These are phyloP conservation scores for Setomelanomma holmii DNA, from an alignment of 2,329 filamentous ascomycete species.

Conservation along the genomic window DNA sequence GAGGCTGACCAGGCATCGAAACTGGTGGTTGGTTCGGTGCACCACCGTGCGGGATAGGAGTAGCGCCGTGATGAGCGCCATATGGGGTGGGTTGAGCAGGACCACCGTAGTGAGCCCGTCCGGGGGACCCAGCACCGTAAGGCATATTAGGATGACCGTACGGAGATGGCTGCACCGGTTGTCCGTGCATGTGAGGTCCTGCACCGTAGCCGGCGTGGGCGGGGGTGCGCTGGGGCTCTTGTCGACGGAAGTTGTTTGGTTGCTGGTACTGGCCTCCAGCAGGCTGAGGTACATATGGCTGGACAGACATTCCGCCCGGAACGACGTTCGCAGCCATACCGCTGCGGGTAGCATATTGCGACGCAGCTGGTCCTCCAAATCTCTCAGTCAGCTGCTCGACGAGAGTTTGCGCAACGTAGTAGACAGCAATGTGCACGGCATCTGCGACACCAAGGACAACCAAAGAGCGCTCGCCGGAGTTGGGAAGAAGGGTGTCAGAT, in stretches of 20 bases:
- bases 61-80: constrained; percentile 64
- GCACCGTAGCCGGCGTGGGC: constrained; percentile 70
- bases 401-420: constrained; percentile 98
- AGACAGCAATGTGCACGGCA: constrained; percentile 97
- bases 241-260: constrained; percentile 82
- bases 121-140: constrained; percentile 76
- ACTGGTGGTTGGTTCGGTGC: constrained; percentile 72
- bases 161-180: constrained; percentile 53
- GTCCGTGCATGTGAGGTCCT: constrained; percentile 73
- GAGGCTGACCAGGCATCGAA: constrained; percentile 73
- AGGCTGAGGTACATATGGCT: constrained; percentile 95
- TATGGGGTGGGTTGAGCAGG: constrained; percentile 75
- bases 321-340: constrained; percentile 92
- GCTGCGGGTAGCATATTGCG: constrained; percentile 95
- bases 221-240: constrained; percentile 73
- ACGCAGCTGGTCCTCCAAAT: constrained; percentile 93
- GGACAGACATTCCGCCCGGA: constrained; percentile 97
- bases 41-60: constrained; percentile 66
- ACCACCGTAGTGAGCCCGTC: constrained; percentile 75
- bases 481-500: constrained; percentile 90
- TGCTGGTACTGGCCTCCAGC: constrained; percentile 93
- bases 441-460: constrained; percentile 98
- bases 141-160: constrained; percentile 71
- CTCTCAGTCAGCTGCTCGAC: constrained; percentile 96
- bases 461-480: constrained; percentile 96